Evolutionary conservation across 352 stramenopile species (phyloP).

Genomic region (Pythium plurisporium): DNA sequence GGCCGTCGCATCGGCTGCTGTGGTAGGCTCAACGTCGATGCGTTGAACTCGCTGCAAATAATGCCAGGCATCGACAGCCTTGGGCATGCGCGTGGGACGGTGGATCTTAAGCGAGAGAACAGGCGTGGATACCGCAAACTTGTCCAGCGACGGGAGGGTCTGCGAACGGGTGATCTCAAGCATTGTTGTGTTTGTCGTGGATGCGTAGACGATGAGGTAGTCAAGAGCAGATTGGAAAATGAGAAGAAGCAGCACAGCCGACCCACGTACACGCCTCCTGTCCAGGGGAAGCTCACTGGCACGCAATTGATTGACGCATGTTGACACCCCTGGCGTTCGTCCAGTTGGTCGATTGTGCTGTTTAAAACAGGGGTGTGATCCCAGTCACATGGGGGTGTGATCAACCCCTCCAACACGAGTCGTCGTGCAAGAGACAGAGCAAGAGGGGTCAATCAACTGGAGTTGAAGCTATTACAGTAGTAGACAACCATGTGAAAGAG

Average conservation of each 20-base stretch:
- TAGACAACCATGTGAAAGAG: too few relatives aligned
- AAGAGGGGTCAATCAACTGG: too few relatives aligned
- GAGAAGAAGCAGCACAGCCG: too few relatives aligned
- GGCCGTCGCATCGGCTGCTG: not conserved
- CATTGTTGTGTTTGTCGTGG: too few relatives aligned
- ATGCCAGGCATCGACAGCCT: slow-evolving; percentile 5
- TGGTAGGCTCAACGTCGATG: not conserved
- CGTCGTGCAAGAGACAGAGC: not conserved
- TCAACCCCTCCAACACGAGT: not conserved
- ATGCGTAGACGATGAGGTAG: too few relatives aligned
- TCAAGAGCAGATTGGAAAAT: not conserved
- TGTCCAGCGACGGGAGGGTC: not conserved
- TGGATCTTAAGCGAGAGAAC: not conserved
- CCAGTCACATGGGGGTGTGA: too few relatives aligned
- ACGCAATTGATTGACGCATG: not conserved
- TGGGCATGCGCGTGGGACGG: not conserved
- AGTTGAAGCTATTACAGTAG: too few relatives aligned
- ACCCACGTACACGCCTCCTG: too few relatives aligned
- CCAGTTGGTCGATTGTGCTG: not conserved
- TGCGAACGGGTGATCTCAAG: too few relatives aligned
- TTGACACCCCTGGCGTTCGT: not conserved
- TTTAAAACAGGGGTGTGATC: slow-evolving; percentile 11
- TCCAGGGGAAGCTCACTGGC: too few relatives aligned
- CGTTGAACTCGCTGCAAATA: not conserved
- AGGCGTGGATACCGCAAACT: not conserved